phyloP scores from a whole-genome alignment of 177 flowering plant genomes.

The Vitis hybrid region DNA sequence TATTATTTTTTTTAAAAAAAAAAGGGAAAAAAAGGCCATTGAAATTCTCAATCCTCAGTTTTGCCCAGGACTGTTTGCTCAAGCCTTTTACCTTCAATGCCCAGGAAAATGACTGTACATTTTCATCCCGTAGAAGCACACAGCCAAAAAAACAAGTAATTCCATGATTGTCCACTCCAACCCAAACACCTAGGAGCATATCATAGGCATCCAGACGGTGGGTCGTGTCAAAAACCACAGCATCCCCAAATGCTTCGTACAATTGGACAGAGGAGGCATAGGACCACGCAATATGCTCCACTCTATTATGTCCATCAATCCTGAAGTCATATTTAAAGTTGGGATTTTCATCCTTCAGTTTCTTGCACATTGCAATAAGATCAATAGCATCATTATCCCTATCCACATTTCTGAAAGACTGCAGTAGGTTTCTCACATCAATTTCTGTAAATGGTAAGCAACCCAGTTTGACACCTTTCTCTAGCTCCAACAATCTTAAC shows the following conservation, averaged over 20 bases:
- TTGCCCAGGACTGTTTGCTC: neutral
- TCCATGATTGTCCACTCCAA: conserved; percentile 70
- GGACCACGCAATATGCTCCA: conserved; percentile 73
- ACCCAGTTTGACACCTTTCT: conserved; percentile 68
- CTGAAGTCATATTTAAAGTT: conserved; percentile 57
- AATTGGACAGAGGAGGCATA: conserved; percentile 50
- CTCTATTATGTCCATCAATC: conserved; percentile 57
- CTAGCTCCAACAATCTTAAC: conserved; percentile 71
- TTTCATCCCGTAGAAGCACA: conserved; percentile 61
- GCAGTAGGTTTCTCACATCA: conserved; percentile 68
- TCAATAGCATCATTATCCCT: conserved; percentile 62
- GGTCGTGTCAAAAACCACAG: conserved; percentile 55
- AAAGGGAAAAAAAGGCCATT: neutral
- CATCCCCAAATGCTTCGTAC: conserved; percentile 64
- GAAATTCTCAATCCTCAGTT: neutral
- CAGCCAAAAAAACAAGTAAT: conserved; percentile 55
- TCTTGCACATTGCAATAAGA: conserved; percentile 68
- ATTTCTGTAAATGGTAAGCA: conserved; percentile 67
- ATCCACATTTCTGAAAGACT: conserved; percentile 63
- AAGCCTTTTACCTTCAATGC: conserved; percentile 49
- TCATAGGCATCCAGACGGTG: conserved; percentile 59
- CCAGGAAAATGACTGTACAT: conserved; percentile 59
- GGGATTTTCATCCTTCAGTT: conserved; percentile 55
- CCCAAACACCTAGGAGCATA: conserved; percentile 60
- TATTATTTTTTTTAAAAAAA: too few relatives aligned